These are phyloP conservation scores for Fusarium domesticum DNA, from an alignment of 2,329 filamentous ascomycete genomes.

Conservation along the genomic window DNA sequence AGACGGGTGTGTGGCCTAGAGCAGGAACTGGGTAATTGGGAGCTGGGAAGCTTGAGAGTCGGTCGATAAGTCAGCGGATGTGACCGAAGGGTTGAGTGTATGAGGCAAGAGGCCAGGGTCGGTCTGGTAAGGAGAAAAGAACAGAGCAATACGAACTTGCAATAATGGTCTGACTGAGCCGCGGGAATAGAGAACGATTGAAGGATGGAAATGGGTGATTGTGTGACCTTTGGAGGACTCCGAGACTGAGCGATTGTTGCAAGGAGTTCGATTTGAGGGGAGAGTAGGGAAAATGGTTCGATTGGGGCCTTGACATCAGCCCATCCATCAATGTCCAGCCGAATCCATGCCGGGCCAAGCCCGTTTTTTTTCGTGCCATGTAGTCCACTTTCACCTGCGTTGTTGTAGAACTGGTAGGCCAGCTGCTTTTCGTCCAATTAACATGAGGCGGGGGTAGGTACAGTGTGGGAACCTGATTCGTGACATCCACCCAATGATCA, in stretches of 20 bases:
- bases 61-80: slow-evolving; percentile 28
- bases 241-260: slow-evolving; percentile 23
- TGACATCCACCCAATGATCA: no score
- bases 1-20: slow-evolving; percentile 2
- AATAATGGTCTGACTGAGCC: slow-evolving; percentile 29
- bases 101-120: slow-evolving; percentile 1
- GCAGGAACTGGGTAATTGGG: slow-evolving; percentile 1
- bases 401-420: background rate
- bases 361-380: slow-evolving; percentile 8
- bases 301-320: slow-evolving; percentile 31
- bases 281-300: slow-evolving; percentile 32
- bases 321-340: slow-evolving; percentile 29
- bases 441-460: background rate
- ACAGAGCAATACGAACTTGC: slow-evolving; percentile 16
- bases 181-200: slow-evolving; percentile 13
- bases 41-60: slow-evolving; percentile 14
- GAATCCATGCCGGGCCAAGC: slow-evolving; percentile 24
- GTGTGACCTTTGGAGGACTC: slow-evolving; percentile 13
- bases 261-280: slow-evolving; percentile 30
- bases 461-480: background rate
- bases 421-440: no score
- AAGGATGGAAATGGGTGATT: slow-evolving; percentile 24
- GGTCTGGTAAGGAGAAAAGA: slow-evolving; percentile 21
- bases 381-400: slow-evolving; percentile 11
- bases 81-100: slow-evolving; percentile 24